Base-by-base conservation (phyloP, 1,284 basidiomycete species). In the Cryptococcus floricola region DNA sequence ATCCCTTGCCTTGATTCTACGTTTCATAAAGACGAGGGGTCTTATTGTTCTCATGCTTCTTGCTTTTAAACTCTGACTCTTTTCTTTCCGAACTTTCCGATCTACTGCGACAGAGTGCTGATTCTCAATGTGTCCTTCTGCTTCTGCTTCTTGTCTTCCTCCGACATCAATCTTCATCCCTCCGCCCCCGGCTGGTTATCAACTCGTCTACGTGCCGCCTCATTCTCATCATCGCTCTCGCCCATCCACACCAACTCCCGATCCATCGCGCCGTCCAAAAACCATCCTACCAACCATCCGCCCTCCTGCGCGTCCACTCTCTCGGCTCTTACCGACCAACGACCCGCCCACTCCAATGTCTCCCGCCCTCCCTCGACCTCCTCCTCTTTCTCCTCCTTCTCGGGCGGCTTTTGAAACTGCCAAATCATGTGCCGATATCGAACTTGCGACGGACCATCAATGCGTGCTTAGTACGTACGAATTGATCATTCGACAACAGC, bases 401-500 rank as follows among this genome's bases (percentile, higher is more conserved):
- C 31, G 31, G 6, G 31, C 31, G 31, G 31, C 10, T 8, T 10
- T 34, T 10, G 31, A 34, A 34, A 8, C 31, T 34, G 31, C 31
- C 31, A 34, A 34, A 34, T 10, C 31, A 34, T 34, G 31, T 10
- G 6, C 31, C 31, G 31, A 34, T 10, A 1, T 34, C 23, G n/a
- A 18, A 39, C 42, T 48, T 31, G 56, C 60, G 19, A 48, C 54
- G 45, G 58, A 65, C 42, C 65, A 68, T 46, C 50, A 60, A 58
- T 66, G 62, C 54, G 67, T 71, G 60, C 66, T 75, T 76, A 91
- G 90, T 71, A 84, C 87, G 58, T 94, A 93, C 74, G 85, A 91
- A 54, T 83, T 94, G 64, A 84, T 81, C 37, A 85, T 94, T 54
- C 82, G 89, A 46, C 91, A 94, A 73, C 88, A 95, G 77, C 91